Base-by-base conservation (phyloP, 768 basidiomycete genomes). In the Naganishia kalamii region DNA sequence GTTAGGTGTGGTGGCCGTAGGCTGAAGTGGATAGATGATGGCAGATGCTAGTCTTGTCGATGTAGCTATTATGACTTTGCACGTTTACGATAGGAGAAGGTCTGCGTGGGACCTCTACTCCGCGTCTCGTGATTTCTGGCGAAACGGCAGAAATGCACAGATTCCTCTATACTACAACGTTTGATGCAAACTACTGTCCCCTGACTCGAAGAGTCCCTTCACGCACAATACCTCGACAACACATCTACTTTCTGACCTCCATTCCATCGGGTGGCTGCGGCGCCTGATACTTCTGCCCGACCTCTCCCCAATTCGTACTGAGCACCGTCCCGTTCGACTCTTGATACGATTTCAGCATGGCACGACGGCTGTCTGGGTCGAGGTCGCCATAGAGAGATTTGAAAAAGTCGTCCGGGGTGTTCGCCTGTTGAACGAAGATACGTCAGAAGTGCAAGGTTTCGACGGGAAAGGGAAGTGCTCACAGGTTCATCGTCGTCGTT, bases 341-440 rank as follows among this genome's bases (percentile, higher is more conserved):
- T 66, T 83, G 82, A 77, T 90, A 97, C 74, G 90, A 93, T 84
- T 99, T 99, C 86, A 97, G 86, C 92, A 99, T 99, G 3, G 96
- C 96, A 40, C 87, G 84, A 72, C 83, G 85, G 15, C 93, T 90
- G 71, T 99, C 90, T 0, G 92, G 89, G 70, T 96, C 92, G 27
- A 93, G 89, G 75, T 89, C 89, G 6, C 84, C 82, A 72, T 88
- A 99, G 68, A 99, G 85, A 80, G 13, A 21, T 43, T 63, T 47
- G 66, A 67, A 67, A 33, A 67, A 67, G 21, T 33, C 50, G 32
- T 67, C 66, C 4, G 52, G 33, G 15, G 30, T 30, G 7, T 5
- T 13, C 27, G 44, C 21, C 60, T 48, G 21, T 3, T 21, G 23
- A 32, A 6, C 10, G 29, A 23, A 10, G 11, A 12, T 29, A 40